Evolutionary conservation across 345 rosid species (phyloP).

Genomic region (Eucalyptus rudis): DNA sequence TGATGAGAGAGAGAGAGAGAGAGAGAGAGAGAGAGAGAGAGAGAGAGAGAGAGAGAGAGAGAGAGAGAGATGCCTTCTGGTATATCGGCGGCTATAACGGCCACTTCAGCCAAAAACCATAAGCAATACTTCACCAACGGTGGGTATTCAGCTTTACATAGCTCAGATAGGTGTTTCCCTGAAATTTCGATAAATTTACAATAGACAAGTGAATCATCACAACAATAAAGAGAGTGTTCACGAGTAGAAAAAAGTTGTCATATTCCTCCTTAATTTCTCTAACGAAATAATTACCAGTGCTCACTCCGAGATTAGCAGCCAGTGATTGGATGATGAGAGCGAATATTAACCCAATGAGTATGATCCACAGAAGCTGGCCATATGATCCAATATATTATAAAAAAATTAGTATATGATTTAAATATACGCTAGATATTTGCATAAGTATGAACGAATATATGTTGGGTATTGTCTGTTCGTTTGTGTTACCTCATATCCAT

Average conservation of each 20-base stretch:
- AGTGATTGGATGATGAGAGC: conserved; percentile 54
- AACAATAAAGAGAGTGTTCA: neutral
- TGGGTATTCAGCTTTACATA: conserved; percentile 20
- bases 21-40: neutral
- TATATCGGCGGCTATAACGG: neutral
- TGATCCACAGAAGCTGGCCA: conserved; percentile 48
- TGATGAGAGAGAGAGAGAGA: neutral
- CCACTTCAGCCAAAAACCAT: neutral
- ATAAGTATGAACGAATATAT: neutral
- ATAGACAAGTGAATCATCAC: neutral
- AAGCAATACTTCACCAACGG: neutral
- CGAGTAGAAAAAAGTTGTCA: neutral
- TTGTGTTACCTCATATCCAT: conserved; percentile 32
- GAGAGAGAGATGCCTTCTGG: neutral
- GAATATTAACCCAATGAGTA: conserved; percentile 47
- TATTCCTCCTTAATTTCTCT: neutral
- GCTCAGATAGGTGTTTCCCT: conserved; percentile 34
- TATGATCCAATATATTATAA: neutral
- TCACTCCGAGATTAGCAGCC: conserved; percentile 61
- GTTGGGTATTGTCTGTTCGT: neutral
- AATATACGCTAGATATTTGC: neutral
- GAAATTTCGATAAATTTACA: neutral
- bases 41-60: neutral
- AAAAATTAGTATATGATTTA: too few species aligned
- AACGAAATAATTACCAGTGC: conserved; percentile 11